Base-by-base conservation (phyloP, 768 basidiomycete genomes). In the Russula ochroleuca region DNA sequence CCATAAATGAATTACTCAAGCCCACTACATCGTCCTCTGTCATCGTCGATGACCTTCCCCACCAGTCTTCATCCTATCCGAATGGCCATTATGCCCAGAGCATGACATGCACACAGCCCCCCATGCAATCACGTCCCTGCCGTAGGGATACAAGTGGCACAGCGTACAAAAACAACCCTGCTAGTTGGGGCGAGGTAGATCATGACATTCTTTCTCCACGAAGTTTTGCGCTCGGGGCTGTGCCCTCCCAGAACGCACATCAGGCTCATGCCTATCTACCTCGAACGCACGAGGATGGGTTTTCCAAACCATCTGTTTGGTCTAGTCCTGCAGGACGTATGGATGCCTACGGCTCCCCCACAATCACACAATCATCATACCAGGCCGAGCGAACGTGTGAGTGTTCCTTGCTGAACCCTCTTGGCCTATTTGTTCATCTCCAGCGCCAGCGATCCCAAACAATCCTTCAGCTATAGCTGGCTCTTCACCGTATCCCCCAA, bases 301-400 rank as follows among this genome's bases (percentile, higher is more conserved):
- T 28, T 28, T 28, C 28, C 28, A 5, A 5, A 28, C 59, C 64
- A 21, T 35, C 70, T 38, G 62, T 63, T 61, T 71, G 73, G 73
- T 56, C 69, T 28, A 73, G 75, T 57, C 73, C 75, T 43, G 66
- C 74, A 57, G 78, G 77, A 31, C 69, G 59, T 31, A 25, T 72
- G 41, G 73, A 75, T 67, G 72, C 70, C 69, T 84, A 83, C 68
- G 76, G 73, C 45, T 71, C 78, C n/a, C 74, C 79, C 60, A 75
- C 75, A 54, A 70, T 81, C 40, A 64, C 79, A 8, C 77, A 59
- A 15, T 51, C 78, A 68, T 77, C 81, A 72, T 84, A 81, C 72
- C 79, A 83, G 59, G 83, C 81, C 67, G 83, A 85, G 68, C 80
- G 83, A 64, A 79, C 81, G 57, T 78, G 85, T 85, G 69, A 70